Base-by-base conservation (phyloP, 129 eudicot genomes). In the Arctium minus region DNA sequence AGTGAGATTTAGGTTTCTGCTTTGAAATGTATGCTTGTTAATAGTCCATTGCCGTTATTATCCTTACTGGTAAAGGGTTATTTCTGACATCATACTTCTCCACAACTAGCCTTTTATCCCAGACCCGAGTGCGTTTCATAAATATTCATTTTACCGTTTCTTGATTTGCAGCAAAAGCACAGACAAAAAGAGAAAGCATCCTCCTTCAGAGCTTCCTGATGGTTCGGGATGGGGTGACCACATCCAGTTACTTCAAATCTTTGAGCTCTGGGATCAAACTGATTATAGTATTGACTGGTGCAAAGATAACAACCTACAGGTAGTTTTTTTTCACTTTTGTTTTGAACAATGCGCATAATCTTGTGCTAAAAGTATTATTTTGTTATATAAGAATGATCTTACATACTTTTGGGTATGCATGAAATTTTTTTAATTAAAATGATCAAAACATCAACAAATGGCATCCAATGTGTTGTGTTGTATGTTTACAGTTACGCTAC, bases 171-270 rank as follows among this genome's bases (percentile, higher is more conserved):
- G 94, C 76, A 96, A 89, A 88, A 82, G 79, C 79, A 75, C 81
- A 56, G 97, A 92, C 8, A 96, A 88, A 92, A 96, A 96, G 91
- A 92, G 98, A 82, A 96, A 93, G 82, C 91, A 86, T 8, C 70
- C 86, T 70, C 92, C 90, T 79, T 83, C 92, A 78, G 89, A 91
- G 31, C 94, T 92, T 84, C 99, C 99, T 48, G 91, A 89, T 89
- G 99, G 99, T 87, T 87, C 88, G 6, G 99, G 98, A 18, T 90
- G 80, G 87, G 98, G 99, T 36, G 99, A 96, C 88, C 99, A 96
- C 86, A 93, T 93, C 72, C 98, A 93, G 85, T 84, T 93, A 86
- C 91, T 96, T 81, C 98, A 96, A 82, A 93, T 96, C 79, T 96
- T 70, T 82, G 97, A 96, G 90, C 87, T 85, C 6, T 96, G 99